Conservation (phyloP, 371 early-diverging fungal genomes). For the Mucor velutinosus region DNA sequence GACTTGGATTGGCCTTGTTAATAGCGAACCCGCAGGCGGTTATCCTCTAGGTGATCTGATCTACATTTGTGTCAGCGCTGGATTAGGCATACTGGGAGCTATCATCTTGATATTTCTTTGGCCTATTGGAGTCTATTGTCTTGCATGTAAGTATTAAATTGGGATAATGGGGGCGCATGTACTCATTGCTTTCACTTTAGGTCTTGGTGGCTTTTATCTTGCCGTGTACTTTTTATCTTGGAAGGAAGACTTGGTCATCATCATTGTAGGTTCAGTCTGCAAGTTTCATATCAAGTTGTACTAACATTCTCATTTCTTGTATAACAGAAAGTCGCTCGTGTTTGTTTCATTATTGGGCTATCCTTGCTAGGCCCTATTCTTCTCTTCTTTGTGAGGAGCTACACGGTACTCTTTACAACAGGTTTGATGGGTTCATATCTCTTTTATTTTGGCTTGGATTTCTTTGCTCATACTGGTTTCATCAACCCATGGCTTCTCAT, state of each 20-base stretch:
- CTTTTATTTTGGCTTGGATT: slow-evolving; percentile 54
- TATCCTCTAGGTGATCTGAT: slow-evolving; percentile 43
- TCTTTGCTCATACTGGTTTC: slow-evolving; percentile 58
- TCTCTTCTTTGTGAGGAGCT: slow-evolving; percentile 39
- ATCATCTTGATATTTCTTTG: slow-evolving; percentile 36
- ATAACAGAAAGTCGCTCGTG: slow-evolving; percentile 44
- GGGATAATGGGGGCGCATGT: no score
- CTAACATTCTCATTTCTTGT: neutral
- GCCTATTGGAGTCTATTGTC: slow-evolving; percentile 17
- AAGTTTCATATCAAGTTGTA: neutral
- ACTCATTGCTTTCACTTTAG: slow-evolving; percentile 4
- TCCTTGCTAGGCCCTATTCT: slow-evolving; percentile 34
- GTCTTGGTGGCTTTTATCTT: slow-evolving; percentile 40
- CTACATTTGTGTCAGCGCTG: slow-evolving; percentile 49
- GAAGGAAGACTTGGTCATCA: slow-evolving; percentile 45
- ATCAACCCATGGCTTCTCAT: slow-evolving; percentile 47
- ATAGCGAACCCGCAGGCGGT: slow-evolving; percentile 49
- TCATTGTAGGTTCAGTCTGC: slow-evolving; percentile 33
- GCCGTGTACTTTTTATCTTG: slow-evolving; percentile 52
- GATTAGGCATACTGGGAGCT: slow-evolving; percentile 43
- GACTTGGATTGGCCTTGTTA: slow-evolving; percentile 53
- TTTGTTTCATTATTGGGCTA: slow-evolving; percentile 46
- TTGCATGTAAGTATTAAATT: slow-evolving; percentile 26
- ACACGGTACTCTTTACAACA: slow-evolving; percentile 42
- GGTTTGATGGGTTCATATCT: slow-evolving; percentile 51